Evolutionary conservation across 164 flowering plant genomes (phyloP), one percentile per base, ranked within the genome.

Genomic region (Vitis riparia): DNA sequence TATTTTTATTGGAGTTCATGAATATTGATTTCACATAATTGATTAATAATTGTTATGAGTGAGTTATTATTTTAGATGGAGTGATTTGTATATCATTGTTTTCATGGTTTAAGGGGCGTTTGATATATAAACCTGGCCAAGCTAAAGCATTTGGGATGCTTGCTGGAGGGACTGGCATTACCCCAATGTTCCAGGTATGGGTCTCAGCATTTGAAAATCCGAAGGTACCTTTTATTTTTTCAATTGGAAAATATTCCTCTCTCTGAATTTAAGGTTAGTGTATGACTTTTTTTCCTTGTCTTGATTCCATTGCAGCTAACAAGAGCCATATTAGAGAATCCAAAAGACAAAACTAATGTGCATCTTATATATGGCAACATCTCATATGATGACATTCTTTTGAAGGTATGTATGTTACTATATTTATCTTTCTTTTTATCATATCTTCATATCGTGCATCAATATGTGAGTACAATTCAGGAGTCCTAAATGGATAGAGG

Each of bases 351-450:
- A 27, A 92, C 98, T 47, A 83, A 78, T 61, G 78, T 91, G 19
- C 80, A 84, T 71, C 92, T 92, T 27, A 86, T 92, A 51, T 92
- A 89, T 83, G 98, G 93, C 51, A 92, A 92, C 77, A 94, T 92
- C 51, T 79, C 93, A 16, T 69, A 37, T 11, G 93, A 88, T 8
- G 98, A 92, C 74, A 91, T 89, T 74, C 89, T 89, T 70, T 75
- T 92, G 79, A 91, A 87, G 96, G 98, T 89, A 76, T 47, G 27
- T n/a, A 3, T 23, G 37, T 53, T 59, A 66, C 16, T 60, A 29
- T 44, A 44, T 68, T 57, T 53, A 3, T 68, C 32, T 62, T 37
- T 58, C 14, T 11, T 49, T 59, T 3, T 9, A 63, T 63, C 48
- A 47, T 60, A 2, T 6, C 8, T 6, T 2, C 50, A 14, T 53